A percentile compares a stretch with the other conserved stretches of the same genome.
phyloP scores from a whole-genome alignment of 768 basidiomycete species.

The Naganishia vaughanmartiniae region DNA sequence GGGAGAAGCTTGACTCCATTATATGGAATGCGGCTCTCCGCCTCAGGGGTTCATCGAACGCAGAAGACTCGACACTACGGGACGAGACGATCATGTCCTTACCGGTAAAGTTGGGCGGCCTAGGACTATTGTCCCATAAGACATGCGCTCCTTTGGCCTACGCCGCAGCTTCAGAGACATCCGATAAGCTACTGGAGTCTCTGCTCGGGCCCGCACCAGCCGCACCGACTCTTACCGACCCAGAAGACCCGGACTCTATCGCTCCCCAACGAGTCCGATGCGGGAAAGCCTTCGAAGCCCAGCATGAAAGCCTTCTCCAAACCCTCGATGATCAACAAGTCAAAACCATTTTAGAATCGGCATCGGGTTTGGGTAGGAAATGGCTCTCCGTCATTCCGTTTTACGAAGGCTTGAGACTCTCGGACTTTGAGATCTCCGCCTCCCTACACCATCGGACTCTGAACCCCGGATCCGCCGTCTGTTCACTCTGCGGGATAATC shows the following conservation, averaged over 20 bases:
- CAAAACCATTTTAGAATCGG: conserved; percentile 6
- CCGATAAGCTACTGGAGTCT: too few relatives aligned
- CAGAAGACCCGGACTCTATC: not conserved
- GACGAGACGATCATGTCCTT: conserved; percentile 1
- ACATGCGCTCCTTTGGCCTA: too few relatives aligned
- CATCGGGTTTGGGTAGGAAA: conserved; percentile 7
- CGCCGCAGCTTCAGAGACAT: too few relatives aligned
- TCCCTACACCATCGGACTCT: conserved; percentile 11
- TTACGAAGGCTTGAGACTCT: too few relatives aligned
- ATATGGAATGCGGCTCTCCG: conserved; percentile 6
- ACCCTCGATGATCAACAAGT: not conserved
- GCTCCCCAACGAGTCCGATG: conserved; percentile 4
- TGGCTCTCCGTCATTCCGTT: not conserved
- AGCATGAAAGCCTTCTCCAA: too few relatives aligned
- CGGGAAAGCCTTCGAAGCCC: not conserved
- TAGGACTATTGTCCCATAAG: too few relatives aligned
- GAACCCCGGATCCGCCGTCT: not conserved
- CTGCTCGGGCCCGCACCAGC: too few relatives aligned
- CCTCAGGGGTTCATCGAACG: not conserved
- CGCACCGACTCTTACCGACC: too few relatives aligned
- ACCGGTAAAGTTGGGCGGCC: conserved; percentile 1
- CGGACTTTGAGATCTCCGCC: conserved; percentile 15
- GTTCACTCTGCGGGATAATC: too few relatives aligned
- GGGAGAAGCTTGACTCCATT: not conserved
- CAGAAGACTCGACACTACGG: not conserved